phyloP scores from a whole-genome alignment of 2,329 filamentous ascomycete genomes.

The Penicillium glabrum region DNA sequence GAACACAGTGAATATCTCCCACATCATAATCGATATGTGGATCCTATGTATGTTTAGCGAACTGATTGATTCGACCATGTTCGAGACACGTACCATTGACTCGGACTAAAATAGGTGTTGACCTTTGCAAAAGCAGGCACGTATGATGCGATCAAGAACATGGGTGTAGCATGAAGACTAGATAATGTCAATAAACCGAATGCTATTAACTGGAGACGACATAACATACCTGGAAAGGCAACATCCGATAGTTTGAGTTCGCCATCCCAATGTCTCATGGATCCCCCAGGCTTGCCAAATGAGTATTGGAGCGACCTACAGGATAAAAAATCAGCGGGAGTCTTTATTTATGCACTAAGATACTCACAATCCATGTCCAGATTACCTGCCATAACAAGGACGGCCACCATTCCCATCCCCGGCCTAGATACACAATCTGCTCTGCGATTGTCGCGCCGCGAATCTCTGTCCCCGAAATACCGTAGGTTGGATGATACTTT shows the following conservation, averaged over 20 bases:
- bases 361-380: constrained; percentile 3
- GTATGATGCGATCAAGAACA: constrained; percentile 8
- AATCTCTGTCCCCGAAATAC: constrained; percentile 6
- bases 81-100: constrained; percentile 8
- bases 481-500: constrained; percentile 10
- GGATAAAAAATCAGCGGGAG: neutral
- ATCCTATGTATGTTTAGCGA: constrained; percentile 3
- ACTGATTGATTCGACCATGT: neutral
- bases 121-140: constrained; percentile 5
- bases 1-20: constrained; percentile 9
- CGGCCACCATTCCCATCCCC: constrained; percentile 12
- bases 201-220: no score
- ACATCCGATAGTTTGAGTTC: constrained; percentile 6
- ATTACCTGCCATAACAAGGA: constrained; percentile 5
- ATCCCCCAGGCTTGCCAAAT: constrained; percentile 7
- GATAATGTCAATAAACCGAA: neutral
- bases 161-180: constrained; percentile 9
- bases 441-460: neutral
- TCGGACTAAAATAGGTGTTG: constrained; percentile 5
- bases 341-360: neutral
- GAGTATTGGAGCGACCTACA: constrained; percentile 4
- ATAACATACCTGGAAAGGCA: constrained; percentile 7
- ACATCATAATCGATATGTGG: constrained; percentile 5
- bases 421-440: neutral
- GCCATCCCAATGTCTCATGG: constrained; percentile 9